Evolutionary conservation across 2,329 filamentous ascomycete species (phyloP).

Genomic region (Laburnicola sp.): DNA sequence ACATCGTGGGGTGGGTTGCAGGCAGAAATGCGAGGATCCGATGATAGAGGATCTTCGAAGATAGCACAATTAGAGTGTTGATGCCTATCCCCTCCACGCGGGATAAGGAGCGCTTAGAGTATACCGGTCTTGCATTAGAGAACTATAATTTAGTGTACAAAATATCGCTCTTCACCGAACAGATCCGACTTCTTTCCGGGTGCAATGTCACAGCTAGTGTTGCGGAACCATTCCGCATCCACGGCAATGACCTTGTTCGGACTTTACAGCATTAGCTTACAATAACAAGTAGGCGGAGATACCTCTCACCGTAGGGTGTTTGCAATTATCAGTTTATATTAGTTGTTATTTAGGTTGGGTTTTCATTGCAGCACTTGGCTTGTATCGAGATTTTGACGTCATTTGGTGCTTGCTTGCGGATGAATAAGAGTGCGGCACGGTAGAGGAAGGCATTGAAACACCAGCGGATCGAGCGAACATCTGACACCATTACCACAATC

Average conservation of each 20-base stretch:
- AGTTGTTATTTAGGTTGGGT: too few relatives aligned
- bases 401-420: background rate
- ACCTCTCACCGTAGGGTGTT: background rate
- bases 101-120: background rate
- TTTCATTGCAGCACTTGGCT: too few relatives aligned
- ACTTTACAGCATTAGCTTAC: slow-evolving; percentile 47
- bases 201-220: slow-evolving; percentile 7
- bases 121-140: background rate
- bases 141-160: slow-evolving; percentile 3
- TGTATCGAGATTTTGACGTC: too few relatives aligned
- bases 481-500: background rate
- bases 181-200: background rate
- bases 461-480: background rate
- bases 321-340: slow-evolving; percentile 42
- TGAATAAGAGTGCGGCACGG: background rate
- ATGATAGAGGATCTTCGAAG: background rate
- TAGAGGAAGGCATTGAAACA: too few relatives aligned
- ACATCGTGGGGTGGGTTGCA: background rate
- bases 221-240: slow-evolving; percentile 30
- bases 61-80: background rate
- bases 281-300: background rate
- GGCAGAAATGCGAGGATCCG: background rate
- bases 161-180: background rate
- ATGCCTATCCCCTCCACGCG: background rate
- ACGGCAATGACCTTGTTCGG: slow-evolving; percentile 46